Base-by-base conservation (phyloP, 331 rosid species). In the Spiraea crenata region DNA sequence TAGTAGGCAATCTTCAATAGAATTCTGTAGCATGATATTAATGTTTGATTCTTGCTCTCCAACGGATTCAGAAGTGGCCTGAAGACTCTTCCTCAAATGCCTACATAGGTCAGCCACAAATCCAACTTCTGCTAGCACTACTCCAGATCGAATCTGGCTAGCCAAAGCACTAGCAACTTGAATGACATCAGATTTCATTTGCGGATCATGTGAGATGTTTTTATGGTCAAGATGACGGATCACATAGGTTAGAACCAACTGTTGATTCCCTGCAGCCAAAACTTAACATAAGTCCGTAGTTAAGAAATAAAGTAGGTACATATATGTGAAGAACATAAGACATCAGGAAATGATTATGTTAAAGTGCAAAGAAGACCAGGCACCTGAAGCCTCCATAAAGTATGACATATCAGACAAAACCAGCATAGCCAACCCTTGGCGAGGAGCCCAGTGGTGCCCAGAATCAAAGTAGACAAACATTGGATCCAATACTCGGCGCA, bases 151-250 rank as follows among this genome's bases (percentile, higher is more conserved):
- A 57, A 91, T 85, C 82, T 95, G 98, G 84, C 89, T 83, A 51
- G 89, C 90, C 77, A 95, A 80, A 73, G 81, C 84, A 66, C 92
- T 77, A 72, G 93, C 91, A 75, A 85, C 93, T 82, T 86, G 96
- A 81, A 95, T 81, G 63, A 88, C 81, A 58, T 55, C 73, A 9
- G 98, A 73, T 83, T 95, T 95, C 46, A 89, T 93, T 77, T 74
- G 83, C 3, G 88, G 92, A 78, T 95, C 91, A 75, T 88, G 95
- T 60, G 84, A 35, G 70, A 88, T 82, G 51, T 87, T 95, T 85
- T 95, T 95, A 90, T 91, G 99, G 81, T 95, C 99, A 74, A 95
- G 83, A 88, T 95, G 99, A 59, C 89, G 99, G 60, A 95, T 83
- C 49, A 89, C 85, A 70, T 82, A 86, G 55, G 90, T 81, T 70